Evolutionary conservation across 108 stramenopile genomes (phyloP).

Genomic region (Cyclotella sp.): DNA sequence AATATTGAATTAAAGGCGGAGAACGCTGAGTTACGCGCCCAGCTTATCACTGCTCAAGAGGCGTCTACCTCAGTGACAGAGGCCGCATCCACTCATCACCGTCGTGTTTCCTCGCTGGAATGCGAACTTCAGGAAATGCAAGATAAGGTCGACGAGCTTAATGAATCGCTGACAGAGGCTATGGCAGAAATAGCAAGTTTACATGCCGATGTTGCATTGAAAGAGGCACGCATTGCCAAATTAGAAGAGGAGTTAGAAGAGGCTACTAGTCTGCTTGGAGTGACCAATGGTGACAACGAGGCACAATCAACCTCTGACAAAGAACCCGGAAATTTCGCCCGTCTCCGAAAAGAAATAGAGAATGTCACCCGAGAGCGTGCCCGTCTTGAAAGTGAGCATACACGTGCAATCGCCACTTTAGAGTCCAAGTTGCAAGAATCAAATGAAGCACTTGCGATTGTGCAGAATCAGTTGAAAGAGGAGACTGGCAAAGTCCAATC

Average conservation of each 20-base stretch:
- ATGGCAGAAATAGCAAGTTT: conserved; percentile 53
- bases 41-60: background rate
- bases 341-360: conserved; percentile 51
- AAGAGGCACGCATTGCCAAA: conserved; percentile 31
- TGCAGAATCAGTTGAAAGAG: conserved; percentile 19
- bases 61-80: background rate
- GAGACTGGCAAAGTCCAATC: conserved; percentile 23
- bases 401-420: conserved; percentile 50
- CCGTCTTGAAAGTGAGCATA: conserved; percentile 35
- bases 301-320: conserved; percentile 8
- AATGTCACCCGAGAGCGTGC: conserved; percentile 46
- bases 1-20: background rate
- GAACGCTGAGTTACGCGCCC: background rate
- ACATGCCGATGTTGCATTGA: conserved; percentile 44
- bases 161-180: conserved; percentile 50
- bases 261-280: conserved; percentile 21
- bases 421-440: conserved; percentile 58
- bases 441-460: conserved; percentile 41
- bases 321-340: conserved; percentile 29
- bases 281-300: conserved; percentile 1
- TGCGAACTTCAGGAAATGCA: conserved; percentile 27
- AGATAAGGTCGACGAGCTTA: conserved; percentile 61
- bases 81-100: conserved; percentile 16
- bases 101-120: conserved; percentile 31
- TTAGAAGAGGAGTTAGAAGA: conserved; percentile 52